Evolutionary conservation across 1,284 basidiomycete genomes (phyloP).

Genomic region (Phenoliferia sp.): DNA sequence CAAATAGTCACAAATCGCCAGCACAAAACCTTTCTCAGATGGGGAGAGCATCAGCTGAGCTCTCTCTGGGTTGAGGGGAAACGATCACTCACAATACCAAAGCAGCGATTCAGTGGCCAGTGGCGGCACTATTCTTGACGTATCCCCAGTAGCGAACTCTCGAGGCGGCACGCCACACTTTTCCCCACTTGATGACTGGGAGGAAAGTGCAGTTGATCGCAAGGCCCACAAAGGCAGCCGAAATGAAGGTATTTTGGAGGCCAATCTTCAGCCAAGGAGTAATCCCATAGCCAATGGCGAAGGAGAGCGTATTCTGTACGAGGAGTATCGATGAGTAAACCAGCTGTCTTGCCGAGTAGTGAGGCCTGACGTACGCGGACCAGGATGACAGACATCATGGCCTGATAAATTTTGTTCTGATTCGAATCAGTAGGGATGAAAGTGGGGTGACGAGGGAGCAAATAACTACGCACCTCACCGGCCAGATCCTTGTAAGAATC

Average conservation of each 20-base stretch:
- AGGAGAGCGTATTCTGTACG: neutral
- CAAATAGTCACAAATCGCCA: too few relatives aligned
- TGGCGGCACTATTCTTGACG: neutral
- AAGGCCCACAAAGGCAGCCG: neutral
- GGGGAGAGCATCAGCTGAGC: too few relatives aligned
- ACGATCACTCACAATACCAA: too few relatives aligned
- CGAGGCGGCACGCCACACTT: neutral
- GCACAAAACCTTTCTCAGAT: too few relatives aligned
- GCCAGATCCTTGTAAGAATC: neutral
- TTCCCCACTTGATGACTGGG: neutral
- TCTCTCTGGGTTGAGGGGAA: too few relatives aligned
- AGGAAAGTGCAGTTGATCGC: neutral
- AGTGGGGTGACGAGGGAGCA: too few relatives aligned
- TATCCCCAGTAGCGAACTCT: neutral
- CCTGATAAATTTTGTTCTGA: neutral
- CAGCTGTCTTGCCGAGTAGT: too few relatives aligned
- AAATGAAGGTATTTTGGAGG: neutral
- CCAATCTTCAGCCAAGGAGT: neutral
- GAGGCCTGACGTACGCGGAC: neutral
- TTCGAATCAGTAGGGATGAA: neutral
- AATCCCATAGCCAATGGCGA: neutral
- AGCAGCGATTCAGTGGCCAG: neutral
- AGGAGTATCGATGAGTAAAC: neutral
- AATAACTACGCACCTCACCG: neutral
- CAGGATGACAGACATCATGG: neutral